These are phyloP conservation scores for Eimeria brunetti DNA, from an alignment of 169 alveolate genomes.

Conservation along the genomic window DNA sequence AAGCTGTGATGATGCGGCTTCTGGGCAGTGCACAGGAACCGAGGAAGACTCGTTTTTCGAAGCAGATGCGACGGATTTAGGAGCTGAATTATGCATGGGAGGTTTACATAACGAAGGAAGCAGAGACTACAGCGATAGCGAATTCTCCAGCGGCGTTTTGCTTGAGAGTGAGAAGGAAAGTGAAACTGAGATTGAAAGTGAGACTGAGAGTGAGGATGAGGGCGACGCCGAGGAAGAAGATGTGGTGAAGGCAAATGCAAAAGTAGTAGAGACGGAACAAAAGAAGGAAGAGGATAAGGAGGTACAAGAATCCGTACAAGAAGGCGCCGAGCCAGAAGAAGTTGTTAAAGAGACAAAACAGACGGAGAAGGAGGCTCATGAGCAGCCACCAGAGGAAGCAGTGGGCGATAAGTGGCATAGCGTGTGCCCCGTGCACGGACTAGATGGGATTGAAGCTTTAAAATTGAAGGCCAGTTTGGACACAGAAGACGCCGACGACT, in stretches of 20 bases:
- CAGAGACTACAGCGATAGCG: not conserved
- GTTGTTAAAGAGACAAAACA: not conserved
- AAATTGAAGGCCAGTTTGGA: not conserved
- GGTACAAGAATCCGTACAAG: not conserved
- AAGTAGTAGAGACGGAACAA: not conserved
- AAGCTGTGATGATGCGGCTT: not conserved
- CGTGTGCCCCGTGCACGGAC: conserved; percentile 29
- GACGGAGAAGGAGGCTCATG: not conserved
- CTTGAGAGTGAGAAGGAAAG: not conserved
- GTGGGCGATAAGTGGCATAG: conserved; percentile 23
- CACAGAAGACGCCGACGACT: conserved; percentile 1
- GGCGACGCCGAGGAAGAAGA: not conserved
- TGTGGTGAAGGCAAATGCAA: not conserved
- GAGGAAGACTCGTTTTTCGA: conserved; percentile 3
- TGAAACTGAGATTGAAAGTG: not conserved
- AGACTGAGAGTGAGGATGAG: not conserved
- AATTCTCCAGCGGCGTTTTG: not conserved
- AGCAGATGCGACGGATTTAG: conserved; percentile 5
- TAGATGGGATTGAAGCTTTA: not conserved
- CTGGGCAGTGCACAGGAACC: not conserved
- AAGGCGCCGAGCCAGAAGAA: too few relatives aligned
- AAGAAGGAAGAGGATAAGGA: not conserved
- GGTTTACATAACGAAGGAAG: too few relatives aligned
- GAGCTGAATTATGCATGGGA: not conserved
- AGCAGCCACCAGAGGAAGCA: not conserved